These are phyloP conservation scores for Claviceps sp. DNA, from an alignment of 2,329 filamentous ascomycete genomes.

Conservation along the genomic window DNA sequence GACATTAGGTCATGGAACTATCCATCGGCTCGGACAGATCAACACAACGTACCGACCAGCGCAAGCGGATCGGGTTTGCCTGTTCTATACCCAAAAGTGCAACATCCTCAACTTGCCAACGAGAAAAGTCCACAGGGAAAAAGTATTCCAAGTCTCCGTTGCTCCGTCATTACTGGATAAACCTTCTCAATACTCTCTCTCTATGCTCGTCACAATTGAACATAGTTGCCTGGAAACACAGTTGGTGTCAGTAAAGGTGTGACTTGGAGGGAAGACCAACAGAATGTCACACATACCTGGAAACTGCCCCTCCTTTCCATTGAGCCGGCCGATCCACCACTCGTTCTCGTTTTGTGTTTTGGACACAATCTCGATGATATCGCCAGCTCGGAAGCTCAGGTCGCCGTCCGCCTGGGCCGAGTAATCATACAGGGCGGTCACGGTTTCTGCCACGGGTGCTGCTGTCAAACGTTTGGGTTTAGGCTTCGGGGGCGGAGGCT, in stretches of 20 bases:
- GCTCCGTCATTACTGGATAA: not conserved
- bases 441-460: conserved; percentile 56
- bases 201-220: conserved; percentile 2
- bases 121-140: not conserved
- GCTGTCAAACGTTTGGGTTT: conserved; percentile 65
- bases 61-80: not conserved
- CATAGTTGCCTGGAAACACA: conserved; percentile 3
- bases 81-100: not conserved
- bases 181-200: not conserved
- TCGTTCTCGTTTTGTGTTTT: conserved; percentile 87
- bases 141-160: not conserved
- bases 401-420: conserved; percentile 92
- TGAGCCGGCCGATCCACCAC: conserved; percentile 83
- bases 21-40: not conserved
- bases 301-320: conserved; percentile 79
- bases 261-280: not conserved
- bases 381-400: conserved; percentile 76
- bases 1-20: not conserved
- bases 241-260: not conserved
- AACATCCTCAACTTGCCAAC: not conserved
- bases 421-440: conserved; percentile 90
- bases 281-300: conserved; percentile 52
- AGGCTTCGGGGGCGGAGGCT: conserved; percentile 60
- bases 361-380: conserved; percentile 76
- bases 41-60: not conserved